Percentiles rank a stretch among this genome's conserved stretches.
Conservation (phyloP, 208 protist genomes). For the Wallacemonas sp. region DNA sequence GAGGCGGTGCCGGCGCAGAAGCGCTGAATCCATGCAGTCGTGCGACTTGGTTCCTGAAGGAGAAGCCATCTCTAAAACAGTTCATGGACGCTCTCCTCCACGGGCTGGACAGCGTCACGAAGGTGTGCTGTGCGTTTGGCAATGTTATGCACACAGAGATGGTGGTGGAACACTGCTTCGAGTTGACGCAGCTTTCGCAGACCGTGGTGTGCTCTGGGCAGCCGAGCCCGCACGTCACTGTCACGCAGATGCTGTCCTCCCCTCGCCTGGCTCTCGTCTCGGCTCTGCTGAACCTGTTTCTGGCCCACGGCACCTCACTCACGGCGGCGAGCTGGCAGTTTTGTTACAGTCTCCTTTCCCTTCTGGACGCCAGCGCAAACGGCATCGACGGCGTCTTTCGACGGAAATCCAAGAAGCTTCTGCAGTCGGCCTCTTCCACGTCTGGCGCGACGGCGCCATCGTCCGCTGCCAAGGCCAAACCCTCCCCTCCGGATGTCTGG, state of each 20-base stretch:
- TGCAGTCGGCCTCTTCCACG: not conserved
- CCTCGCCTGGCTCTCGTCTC: conserved; percentile 65
- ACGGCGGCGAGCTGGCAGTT: conserved; percentile 61
- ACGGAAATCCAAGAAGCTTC: conserved; percentile 32
- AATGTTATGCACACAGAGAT: conserved; percentile 63
- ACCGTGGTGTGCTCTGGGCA: conserved; percentile 35
- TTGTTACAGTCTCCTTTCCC: conserved; percentile 69
- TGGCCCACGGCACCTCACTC: conserved; percentile 61
- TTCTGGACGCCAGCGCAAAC: conserved; percentile 79
- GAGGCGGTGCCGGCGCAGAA: not conserved
- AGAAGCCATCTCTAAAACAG: not conserved
- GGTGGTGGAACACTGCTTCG: conserved; percentile 64
- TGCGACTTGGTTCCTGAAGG: conserved; percentile 1
- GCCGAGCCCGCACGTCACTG: conserved; percentile 28
- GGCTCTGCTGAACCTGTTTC: conserved; percentile 67
- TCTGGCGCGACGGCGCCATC: not conserved
- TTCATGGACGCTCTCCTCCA: conserved; percentile 46
- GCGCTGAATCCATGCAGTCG: not conserved
- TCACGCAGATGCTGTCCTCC: conserved; percentile 40
- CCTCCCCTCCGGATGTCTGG: conserved; percentile 52
- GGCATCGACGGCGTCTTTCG: conserved; percentile 76
- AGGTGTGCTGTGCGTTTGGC: conserved; percentile 77
- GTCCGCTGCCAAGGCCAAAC: not conserved
- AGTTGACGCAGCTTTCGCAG: conserved; percentile 59
- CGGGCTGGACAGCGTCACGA: conserved; percentile 65